Conservation (phyloP, 768 basidiomycete species). For the Crassisporium funariophilum region DNA sequence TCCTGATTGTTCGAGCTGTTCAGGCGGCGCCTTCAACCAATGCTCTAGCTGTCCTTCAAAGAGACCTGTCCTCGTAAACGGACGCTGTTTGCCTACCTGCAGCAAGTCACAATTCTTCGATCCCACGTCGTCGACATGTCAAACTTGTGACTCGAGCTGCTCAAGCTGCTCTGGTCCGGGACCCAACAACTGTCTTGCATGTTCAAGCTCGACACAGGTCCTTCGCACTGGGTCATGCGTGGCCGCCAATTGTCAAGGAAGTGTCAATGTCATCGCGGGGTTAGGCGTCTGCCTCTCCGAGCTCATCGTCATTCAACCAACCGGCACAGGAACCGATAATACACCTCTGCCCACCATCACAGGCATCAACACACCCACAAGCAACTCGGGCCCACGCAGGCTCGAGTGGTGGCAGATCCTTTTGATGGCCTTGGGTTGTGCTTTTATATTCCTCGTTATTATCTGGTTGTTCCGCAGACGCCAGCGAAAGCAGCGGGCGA, state of each 20-base stretch:
- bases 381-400: constrained; percentile 36
- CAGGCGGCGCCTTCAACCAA: constrained; percentile 70
- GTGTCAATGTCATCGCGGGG: constrained; percentile 58
- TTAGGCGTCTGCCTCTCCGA: constrained; percentile 83
- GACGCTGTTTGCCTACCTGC: constrained; percentile 79
- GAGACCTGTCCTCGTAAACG: constrained; percentile 71
- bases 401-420: constrained; percentile 86
- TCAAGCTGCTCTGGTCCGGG: constrained; percentile 77
- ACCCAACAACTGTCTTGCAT: constrained; percentile 71
- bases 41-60: constrained; percentile 70
- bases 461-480: constrained; percentile 72
- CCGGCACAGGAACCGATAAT: constrained; percentile 48
- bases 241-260: constrained; percentile 56
- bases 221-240: constrained; percentile 69
- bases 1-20: constrained; percentile 80
- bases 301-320: constrained; percentile 53
- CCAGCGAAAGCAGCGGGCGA: constrained; percentile 63
- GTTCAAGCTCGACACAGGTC: constrained; percentile 62
- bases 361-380: constrained; percentile 55
- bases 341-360: constrained; percentile 58
- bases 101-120: constrained; percentile 72
- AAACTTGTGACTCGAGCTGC: constrained; percentile 71
- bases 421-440: constrained; percentile 80
- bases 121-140: constrained; percentile 57
- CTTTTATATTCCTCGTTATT: constrained; percentile 72